Conservation (phyloP, 2,329 filamentous ascomycete species). For the Lasiodiplodia sp. region DNA sequence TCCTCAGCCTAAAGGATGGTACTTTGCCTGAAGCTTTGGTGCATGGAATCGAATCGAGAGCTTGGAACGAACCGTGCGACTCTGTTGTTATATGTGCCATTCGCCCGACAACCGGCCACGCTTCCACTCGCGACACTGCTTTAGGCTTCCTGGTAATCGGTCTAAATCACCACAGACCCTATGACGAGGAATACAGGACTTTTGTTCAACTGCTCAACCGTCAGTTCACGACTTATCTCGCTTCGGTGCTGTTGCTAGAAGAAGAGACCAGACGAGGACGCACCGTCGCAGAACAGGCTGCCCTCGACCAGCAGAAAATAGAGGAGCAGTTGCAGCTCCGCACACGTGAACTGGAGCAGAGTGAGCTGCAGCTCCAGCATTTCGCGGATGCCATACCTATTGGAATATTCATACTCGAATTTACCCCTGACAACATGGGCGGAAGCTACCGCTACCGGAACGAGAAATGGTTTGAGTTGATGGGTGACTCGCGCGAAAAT, state of each 20-base stretch:
- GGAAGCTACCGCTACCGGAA: constrained; percentile 31
- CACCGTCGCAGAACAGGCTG: constrained; percentile 39
- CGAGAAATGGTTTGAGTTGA: constrained; percentile 32
- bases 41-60: constrained; percentile 41
- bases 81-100: constrained; percentile 31
- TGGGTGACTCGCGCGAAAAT: constrained; percentile 23
- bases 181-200: constrained; percentile 43
- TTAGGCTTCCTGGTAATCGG: constrained; percentile 44
- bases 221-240: constrained; percentile 44
- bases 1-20: constrained; percentile 38
- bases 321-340: constrained; percentile 27
- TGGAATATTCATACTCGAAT: constrained; percentile 28
- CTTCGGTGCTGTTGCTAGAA: constrained; percentile 45
- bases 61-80: constrained; percentile 26
- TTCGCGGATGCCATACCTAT: constrained; percentile 29
- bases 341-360: constrained; percentile 26
- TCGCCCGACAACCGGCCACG: constrained; percentile 39
- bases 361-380: constrained; percentile 27
- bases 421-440: constrained; percentile 28
- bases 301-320: constrained; percentile 44
- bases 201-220: constrained; percentile 43
- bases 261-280: constrained; percentile 40
- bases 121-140: constrained; percentile 30
- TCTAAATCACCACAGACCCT: constrained; percentile 43
- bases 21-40: constrained; percentile 40